Conservation (phyloP, 768 basidiomycete species). For the Tulasnella sp. region DNA sequence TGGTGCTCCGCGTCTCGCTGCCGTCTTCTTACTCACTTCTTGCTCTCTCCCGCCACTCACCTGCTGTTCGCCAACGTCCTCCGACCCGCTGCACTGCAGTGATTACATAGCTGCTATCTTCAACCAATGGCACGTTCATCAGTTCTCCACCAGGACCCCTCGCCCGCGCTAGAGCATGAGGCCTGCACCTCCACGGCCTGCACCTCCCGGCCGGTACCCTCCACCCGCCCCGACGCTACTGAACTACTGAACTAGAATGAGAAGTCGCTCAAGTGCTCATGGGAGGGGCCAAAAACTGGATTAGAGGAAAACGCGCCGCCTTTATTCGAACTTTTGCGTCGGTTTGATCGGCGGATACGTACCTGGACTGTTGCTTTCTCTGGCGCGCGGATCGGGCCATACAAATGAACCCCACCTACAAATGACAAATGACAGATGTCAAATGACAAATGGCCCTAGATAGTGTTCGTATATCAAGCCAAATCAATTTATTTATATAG, state of each 20-base stretch:
- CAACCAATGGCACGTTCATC: slow-evolving; percentile 19
- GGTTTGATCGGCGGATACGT: too few relatives aligned
- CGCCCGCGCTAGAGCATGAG: slow-evolving; percentile 25
- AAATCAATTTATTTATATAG: too few relatives aligned
- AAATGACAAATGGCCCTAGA: too few relatives aligned
- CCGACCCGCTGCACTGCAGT: neutral
- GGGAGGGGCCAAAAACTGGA: slow-evolving; percentile 26
- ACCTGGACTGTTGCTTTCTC: too few relatives aligned
- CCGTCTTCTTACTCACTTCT: neutral
- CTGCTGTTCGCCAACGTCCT: neutral
- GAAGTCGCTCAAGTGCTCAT: slow-evolving; percentile 5
- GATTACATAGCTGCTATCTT: neutral
- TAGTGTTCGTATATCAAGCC: too few relatives aligned
- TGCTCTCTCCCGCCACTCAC: neutral
- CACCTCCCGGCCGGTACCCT: too few relatives aligned
- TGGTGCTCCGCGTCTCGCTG: neutral
- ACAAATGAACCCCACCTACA: too few relatives aligned
- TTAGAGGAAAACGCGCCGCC: slow-evolving; percentile 30
- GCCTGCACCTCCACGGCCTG: too few relatives aligned
- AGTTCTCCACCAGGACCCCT: slow-evolving; percentile 27
- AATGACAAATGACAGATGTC: too few relatives aligned
- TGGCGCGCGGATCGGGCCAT: too few relatives aligned
- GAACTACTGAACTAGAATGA: too few relatives aligned
- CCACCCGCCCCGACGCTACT: neutral
- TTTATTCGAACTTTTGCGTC: too few relatives aligned